Evolutionary conservation across 352 stramenopile species (phyloP), one percentile per base, ranked within the genome.

Genomic region (Globisporangium middletonii): DNA sequence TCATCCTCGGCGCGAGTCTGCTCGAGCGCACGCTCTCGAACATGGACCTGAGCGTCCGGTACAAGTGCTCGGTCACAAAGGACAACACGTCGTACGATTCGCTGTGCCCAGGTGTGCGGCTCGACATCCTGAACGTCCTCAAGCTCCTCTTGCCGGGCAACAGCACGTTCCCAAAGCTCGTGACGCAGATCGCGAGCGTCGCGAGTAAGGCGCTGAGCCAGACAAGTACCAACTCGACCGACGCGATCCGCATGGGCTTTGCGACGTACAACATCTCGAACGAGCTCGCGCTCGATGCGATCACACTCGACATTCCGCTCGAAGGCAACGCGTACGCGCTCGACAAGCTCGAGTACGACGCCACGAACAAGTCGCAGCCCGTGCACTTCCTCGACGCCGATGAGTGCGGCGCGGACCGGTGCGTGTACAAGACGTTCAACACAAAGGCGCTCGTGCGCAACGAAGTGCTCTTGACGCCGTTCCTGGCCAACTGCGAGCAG

Each of bases 301-400:
- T 66, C 30, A 58, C 60, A 41, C 28, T 66, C 15, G 60, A 66
- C 15, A 50, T 66, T 23, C 53, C 60, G 12, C 49, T 66, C 8
- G 55, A 62, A 13, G 55, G 50, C 16, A 23, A 57, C 30, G 30
- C 30, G 15, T 66, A 50, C 18, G 41, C 38, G n/a, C 53, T 58
- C 16, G 48, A 57, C 33, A 35, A 54, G 15, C 13, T 45, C 23
- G 53, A 57, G 50, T 61, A 44, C 47, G 55, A 57, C 23, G 16
- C 42, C 4, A 28, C 42, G 7, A 55, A 50, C 28, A 55, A 7
- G 42, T 59, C n/a, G 18, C 37, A 37, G 3, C 45, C 52, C 0
- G 52, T 64, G 18, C 51, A 59, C 15, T 56, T 52, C 26, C 38
- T 64, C 1, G 52, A 64, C 5, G 3, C 16, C 33, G 55, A 53